Conservation (phyloP, 1,284 basidiomycete species). For the Trametes sp. region DNA sequence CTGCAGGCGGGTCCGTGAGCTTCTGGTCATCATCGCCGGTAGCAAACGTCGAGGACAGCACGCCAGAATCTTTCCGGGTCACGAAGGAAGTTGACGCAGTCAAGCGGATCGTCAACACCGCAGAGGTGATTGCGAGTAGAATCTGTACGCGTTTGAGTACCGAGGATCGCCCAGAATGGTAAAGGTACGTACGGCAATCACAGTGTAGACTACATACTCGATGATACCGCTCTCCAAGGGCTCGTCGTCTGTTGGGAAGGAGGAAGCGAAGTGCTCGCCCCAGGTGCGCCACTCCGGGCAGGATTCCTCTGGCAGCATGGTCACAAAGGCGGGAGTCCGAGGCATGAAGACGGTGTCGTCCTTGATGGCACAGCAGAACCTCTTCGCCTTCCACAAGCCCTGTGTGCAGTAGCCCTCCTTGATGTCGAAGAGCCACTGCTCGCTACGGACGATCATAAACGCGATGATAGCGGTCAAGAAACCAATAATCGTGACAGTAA, state of each 20-base stretch:
- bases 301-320: constrained; percentile 43
- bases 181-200: constrained; percentile 71
- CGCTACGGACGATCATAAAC: constrained; percentile 86
- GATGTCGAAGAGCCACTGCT: constrained; percentile 92
- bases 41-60: constrained; percentile 62
- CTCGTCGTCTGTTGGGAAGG: constrained; percentile 32
- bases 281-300: constrained; percentile 83
- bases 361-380: constrained; percentile 78
- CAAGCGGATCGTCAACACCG: constrained; percentile 84
- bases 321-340: constrained; percentile 22
- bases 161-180: constrained; percentile 7
- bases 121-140: constrained; percentile 74
- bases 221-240: constrained; percentile 52
- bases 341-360: constrained; percentile 38
- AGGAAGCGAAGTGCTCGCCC: constrained; percentile 57
- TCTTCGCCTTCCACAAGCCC: constrained; percentile 78
- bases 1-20: constrained; percentile 26
- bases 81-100: constrained; percentile 88
- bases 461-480: constrained; percentile 87
- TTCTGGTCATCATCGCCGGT: constrained; percentile 35
- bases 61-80: constrained; percentile 87
- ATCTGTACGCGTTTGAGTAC: constrained; percentile 53
- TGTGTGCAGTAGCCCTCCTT: constrained; percentile 89
- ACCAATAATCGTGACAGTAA: constrained; percentile 89
- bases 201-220: constrained; percentile 78